phyloP scores from a whole-genome alignment of 306 rosid species.

The Acmispon strigosus region DNA sequence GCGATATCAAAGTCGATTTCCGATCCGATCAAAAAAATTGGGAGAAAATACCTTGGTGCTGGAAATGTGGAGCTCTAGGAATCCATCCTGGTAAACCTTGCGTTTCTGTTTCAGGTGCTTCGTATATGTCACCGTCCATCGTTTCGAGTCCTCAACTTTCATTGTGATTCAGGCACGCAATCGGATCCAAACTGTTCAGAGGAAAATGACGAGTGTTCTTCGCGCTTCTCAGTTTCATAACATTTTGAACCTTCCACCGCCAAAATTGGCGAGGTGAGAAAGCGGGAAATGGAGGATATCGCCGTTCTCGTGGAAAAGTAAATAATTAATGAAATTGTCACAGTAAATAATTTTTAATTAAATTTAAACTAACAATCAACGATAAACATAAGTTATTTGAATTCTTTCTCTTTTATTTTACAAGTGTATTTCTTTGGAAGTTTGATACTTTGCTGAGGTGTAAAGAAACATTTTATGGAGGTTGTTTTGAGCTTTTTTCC shows the following conservation, averaged over 20 bases:
- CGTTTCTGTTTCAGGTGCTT: slow-evolving; percentile 78
- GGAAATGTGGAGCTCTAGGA: slow-evolving; percentile 47
- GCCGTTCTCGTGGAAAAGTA: not conserved
- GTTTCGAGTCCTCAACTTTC: slow-evolving; percentile 49
- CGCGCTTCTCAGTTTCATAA: not conserved
- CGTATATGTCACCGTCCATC: slow-evolving; percentile 76
- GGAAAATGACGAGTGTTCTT: not conserved
- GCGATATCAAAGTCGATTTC: not conserved
- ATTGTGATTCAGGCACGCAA: not conserved
- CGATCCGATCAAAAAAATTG: not conserved
- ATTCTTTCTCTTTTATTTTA: too few relatives aligned
- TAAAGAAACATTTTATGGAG: too few relatives aligned
- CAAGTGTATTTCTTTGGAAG: too few relatives aligned
- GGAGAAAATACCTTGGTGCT: slow-evolving; percentile 51
- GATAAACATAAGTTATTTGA: too few relatives aligned
- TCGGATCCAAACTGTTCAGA: not conserved
- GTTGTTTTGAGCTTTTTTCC: too few relatives aligned
- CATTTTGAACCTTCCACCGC: not conserved
- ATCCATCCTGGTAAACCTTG: slow-evolving; percentile 76
- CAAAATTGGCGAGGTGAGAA: not conserved
- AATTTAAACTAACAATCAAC: not conserved
- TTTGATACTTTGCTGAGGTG: too few relatives aligned
- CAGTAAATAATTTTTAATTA: too few relatives aligned
- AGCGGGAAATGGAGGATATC: slow-evolving; percentile 22
- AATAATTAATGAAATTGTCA: too few relatives aligned